Conservation (phyloP, 2,329 filamentous ascomycete genomes). For the Aspergillus sp. region DNA sequence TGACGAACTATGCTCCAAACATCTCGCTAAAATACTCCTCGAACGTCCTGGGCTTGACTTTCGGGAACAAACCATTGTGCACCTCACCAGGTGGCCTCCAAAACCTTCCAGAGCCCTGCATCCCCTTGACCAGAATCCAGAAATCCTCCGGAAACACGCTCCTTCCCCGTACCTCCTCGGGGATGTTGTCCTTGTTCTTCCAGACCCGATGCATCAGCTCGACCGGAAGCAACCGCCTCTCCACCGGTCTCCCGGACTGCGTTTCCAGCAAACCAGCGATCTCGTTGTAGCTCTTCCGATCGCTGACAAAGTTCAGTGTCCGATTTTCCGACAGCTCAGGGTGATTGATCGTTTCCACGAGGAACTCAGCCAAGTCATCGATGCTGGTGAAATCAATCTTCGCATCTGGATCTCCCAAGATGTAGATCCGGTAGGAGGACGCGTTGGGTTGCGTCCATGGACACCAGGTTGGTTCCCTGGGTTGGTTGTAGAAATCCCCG, state of each 20-base stretch:
- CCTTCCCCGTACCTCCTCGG: slow-evolving; percentile 12
- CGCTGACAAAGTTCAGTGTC: slow-evolving; percentile 23
- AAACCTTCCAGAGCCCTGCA: slow-evolving; percentile 22
- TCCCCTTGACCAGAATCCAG: slow-evolving; percentile 23
- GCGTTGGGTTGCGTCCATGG: slow-evolving; percentile 22
- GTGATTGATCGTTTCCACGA: slow-evolving; percentile 23
- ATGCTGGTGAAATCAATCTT: slow-evolving; percentile 24
- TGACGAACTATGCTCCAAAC: too few relatives aligned
- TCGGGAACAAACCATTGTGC: slow-evolving; percentile 17
- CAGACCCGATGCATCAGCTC: slow-evolving; percentile 20
- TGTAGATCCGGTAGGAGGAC: slow-evolving; percentile 15
- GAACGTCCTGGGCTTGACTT: neutral
- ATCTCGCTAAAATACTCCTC: neutral
- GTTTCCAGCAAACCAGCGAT: slow-evolving; percentile 20
- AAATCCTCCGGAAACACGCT: slow-evolving; percentile 24
- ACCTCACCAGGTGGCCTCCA: slow-evolving; percentile 18
- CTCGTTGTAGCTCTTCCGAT: slow-evolving; percentile 21
- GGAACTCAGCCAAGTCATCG: slow-evolving; percentile 25
- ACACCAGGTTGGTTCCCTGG: slow-evolving; percentile 26
- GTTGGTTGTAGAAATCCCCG: slow-evolving; percentile 31
- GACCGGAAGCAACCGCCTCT: neutral
- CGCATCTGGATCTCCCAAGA: slow-evolving; percentile 23
- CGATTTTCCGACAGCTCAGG: slow-evolving; percentile 22
- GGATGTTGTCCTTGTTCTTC: slow-evolving; percentile 10
- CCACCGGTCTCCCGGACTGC: slow-evolving; percentile 17